Conservation (phyloP, 2,329 filamentous ascomycete species). For the Hirsutella minnesotensis region DNA sequence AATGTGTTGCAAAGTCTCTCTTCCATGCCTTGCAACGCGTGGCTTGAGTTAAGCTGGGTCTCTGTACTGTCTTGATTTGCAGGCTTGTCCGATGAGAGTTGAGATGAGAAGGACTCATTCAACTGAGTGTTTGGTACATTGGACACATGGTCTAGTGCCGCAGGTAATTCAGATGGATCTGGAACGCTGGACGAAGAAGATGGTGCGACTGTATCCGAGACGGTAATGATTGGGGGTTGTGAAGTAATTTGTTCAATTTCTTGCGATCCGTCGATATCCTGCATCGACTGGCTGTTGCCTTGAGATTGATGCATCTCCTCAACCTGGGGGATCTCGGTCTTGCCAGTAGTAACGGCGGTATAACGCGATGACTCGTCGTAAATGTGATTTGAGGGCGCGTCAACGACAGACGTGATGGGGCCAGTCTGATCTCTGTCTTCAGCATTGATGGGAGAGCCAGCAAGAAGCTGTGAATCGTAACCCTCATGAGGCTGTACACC, state of each 20-base stretch:
- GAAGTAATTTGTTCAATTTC: background rate
- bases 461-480: too few species aligned
- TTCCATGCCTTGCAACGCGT: conserved; percentile 16
- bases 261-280: background rate
- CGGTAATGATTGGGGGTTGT: background rate
- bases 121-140: background rate
- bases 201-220: background rate
- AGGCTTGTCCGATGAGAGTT: background rate
- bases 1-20: conserved; percentile 24
- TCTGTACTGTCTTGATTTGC: background rate
- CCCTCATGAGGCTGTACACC: background rate
- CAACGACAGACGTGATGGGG: too few species aligned
- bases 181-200: background rate
- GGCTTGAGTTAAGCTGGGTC: background rate
- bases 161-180: background rate
- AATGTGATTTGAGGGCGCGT: too few species aligned
- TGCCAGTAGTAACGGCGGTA: too few species aligned
- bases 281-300: background rate
- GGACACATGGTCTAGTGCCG: background rate
- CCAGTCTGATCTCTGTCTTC: too few species aligned
- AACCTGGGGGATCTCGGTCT: too few species aligned
- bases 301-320: background rate
- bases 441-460: too few species aligned
- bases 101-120: background rate
- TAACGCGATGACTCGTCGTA: too few species aligned